Base-by-base conservation (phyloP, 2,329 filamentous ascomycete genomes). In the Hirsutella minnesotensis region DNA sequence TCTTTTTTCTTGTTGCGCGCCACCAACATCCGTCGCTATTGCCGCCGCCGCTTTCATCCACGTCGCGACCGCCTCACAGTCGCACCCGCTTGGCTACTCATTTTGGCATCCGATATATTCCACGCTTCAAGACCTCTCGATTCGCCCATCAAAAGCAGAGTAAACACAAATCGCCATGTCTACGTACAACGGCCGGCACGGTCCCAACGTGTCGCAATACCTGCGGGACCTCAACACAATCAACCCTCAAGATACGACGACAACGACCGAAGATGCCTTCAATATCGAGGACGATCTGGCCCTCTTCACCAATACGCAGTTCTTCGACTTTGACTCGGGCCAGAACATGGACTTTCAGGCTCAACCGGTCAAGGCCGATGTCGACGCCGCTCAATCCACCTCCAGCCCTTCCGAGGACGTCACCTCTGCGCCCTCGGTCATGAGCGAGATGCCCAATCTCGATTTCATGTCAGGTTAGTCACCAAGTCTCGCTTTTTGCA, bases 171-270 rank as follows among this genome's bases (percentile, higher is more conserved):
- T 29, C 48, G 52, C 44, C 45, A 88, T 88, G 83, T 79, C 85
- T 61, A 75, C 70, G 60, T 88, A 79, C 73, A 80, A 75, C 63
- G 82, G 81, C 57, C 83, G 86, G 48, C 80, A 83, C 58, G 84
- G 77, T 54, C 83, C 86, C 57, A 94, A 94, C 63, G 85, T 95
- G 65, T 88, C 87, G 57, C 83, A 88, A 58, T 94, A 92, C 68
- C 74, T 95, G 51, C 83, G 86, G 56, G 83, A 89, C 53, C 72
- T 95, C 55, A 95, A 95, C 69, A 77, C 79, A 47, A 69, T 82
- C 47, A 77, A 79, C 53, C 75, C 83, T 42, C 71, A 81, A 47
- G 74, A 70, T 41, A 53, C 52, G 45, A 54, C 69, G 20, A 59
- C 73, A 22, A 58, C 31, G 9, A 21, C 61, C 42, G 72, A 81